These are phyloP conservation scores for Conringia planisiliqua DNA, from an alignment of 345 rosid genomes.

Conservation along the genomic window DNA sequence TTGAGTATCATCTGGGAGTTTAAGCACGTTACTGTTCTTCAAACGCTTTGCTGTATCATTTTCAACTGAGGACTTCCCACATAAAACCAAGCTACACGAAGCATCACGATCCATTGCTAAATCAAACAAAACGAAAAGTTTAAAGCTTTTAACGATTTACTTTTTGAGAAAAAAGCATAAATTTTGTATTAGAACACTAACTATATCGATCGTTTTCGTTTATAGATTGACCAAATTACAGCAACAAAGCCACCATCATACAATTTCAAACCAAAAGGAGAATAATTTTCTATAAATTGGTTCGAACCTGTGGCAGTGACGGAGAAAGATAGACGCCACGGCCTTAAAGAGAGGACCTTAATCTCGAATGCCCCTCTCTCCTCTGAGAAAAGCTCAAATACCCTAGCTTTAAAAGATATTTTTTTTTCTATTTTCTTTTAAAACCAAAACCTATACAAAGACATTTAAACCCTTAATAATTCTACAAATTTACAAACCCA, in stretches of 20 bases:
- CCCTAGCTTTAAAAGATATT: too few species aligned
- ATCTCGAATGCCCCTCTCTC: too few species aligned
- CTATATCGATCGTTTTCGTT: background rate
- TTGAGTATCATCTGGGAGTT: slow-evolving; percentile 42
- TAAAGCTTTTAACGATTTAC: background rate
- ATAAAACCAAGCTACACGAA: slow-evolving; percentile 45
- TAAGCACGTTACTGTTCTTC: slow-evolving; percentile 45
- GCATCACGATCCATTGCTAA: slow-evolving; percentile 55
- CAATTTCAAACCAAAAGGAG: background rate
- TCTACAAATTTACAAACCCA: too few species aligned
- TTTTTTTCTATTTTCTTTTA: too few species aligned
- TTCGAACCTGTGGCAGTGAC: slow-evolving; percentile 14
- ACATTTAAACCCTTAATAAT: too few species aligned
- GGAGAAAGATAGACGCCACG: background rate
- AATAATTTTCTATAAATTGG: background rate
- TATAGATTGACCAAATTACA: background rate
- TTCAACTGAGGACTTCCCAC: slow-evolving; percentile 62
- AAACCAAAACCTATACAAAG: too few species aligned
- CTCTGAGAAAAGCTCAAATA: too few species aligned
- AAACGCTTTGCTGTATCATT: slow-evolving; percentile 47
- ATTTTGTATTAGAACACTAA: background rate
- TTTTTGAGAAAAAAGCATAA: too few species aligned
- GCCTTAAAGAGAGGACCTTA: background rate
- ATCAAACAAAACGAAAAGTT: background rate
- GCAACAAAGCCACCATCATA: background rate